Base-by-base conservation (phyloP, 257 asterid genomes). In the Knoxia roxburghii region DNA sequence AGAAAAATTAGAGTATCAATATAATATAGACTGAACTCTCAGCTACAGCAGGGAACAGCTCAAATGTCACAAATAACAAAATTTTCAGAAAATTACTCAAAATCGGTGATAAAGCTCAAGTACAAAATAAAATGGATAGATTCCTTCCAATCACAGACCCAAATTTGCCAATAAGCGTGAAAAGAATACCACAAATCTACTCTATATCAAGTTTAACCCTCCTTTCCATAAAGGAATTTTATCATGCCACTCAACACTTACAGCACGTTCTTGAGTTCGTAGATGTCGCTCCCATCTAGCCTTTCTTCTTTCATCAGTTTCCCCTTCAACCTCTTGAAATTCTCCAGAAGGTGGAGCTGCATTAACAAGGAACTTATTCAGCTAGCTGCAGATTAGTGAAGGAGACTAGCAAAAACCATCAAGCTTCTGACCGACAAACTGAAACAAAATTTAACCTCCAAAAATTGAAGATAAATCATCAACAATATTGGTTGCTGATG, bases 221-320 rank as follows among this genome's bases (percentile, higher is more conserved):
- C 23, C 14, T 50, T 32, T 27, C 40, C 24, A 20, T 23, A 40
- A 29, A 41, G 60, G 11, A 50, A 67, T 14, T 45, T 39, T 41
- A 60, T 41, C 29, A 24, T 29, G 68, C 39, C 23, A 52, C 15
- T 30, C 59, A 61, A 50, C 41, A 71, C 76, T 72, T 86, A 94
- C 99, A 61, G 97, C 96, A 63, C 99, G 90, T 84, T 94, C 96
- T 78, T 89, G 96, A 69, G 98, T 89, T 55, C 98, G 96, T 73
- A 89, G 98, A 58, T 87, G 84, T 56, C 99, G 98, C 1, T 94
- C 98, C 78, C 85, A 48, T 80, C 99, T 85, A 65, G 99, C 96
- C 77, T 90, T 82, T 81, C 98, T 83, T 84, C 99, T 85, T 71
- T 94, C 99, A 52, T 89, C 99, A 40, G 84, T 83, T 85, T 94